These are phyloP conservation scores for Solanum aculeatissimum DNA, from an alignment of 305 asterid species.

Conservation along the genomic window DNA sequence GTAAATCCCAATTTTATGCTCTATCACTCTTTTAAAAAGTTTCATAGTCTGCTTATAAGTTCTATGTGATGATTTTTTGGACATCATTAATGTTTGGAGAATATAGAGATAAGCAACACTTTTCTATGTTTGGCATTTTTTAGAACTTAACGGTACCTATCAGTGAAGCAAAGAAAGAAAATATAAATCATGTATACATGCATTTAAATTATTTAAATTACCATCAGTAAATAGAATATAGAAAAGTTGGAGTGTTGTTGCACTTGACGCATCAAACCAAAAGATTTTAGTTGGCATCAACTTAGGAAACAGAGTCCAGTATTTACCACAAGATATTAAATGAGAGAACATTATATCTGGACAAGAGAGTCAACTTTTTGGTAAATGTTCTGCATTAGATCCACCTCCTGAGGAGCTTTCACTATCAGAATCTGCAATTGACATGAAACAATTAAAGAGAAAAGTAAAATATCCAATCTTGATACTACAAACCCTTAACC, in stretches of 20 bases:
- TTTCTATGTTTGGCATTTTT: background rate
- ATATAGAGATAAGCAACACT: background rate
- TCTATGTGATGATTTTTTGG: background rate
- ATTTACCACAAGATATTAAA: background rate
- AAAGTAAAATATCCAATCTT: background rate
- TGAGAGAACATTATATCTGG: conserved; percentile 20
- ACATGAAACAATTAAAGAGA: background rate
- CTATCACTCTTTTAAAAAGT: background rate
- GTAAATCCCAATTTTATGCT: background rate
- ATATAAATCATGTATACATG: background rate
- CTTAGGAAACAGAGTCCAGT: background rate
- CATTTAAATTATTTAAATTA: background rate
- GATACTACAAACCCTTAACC: background rate
- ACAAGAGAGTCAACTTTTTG: conserved; percentile 22
- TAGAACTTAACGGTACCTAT: background rate
- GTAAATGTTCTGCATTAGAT: conserved; percentile 37
- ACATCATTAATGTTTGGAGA: background rate
- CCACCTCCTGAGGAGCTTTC: conserved; percentile 47
- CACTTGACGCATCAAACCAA: background rate
- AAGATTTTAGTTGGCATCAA: background rate
- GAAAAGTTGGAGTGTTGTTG: background rate
- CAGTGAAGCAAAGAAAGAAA: background rate
- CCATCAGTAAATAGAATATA: background rate
- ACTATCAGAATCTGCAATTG: conserved; percentile 38
- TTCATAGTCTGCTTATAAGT: background rate